These are phyloP conservation scores for Suillus subaureus DNA, from an alignment of 768 basidiomycete species.

Conservation along the genomic window DNA sequence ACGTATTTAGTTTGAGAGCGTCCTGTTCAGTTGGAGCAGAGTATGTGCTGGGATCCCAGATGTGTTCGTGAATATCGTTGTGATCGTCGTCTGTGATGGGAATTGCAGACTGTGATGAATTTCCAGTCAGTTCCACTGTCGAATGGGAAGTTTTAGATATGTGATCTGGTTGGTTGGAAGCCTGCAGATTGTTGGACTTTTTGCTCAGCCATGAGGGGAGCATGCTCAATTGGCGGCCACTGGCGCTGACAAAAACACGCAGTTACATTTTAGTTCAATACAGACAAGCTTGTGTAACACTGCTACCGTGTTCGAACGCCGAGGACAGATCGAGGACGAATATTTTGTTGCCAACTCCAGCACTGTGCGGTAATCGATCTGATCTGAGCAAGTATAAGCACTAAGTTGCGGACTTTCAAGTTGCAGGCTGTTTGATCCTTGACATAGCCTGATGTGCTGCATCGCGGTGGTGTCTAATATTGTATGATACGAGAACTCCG, in stretches of 20 bases:
- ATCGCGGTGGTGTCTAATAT: background rate
- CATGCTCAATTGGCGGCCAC: conserved; percentile 18
- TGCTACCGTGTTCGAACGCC: background rate
- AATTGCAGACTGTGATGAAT: conserved; percentile 20
- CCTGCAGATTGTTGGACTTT: conserved; percentile 23
- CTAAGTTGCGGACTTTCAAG: background rate
- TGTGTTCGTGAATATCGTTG: conserved; percentile 23
- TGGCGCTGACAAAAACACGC: background rate
- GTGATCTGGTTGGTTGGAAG: conserved; percentile 6
- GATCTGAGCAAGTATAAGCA: background rate
- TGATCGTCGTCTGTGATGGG: conserved; percentile 19
- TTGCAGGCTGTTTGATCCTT: background rate
- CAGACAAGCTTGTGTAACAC: background rate
- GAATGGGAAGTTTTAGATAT: conserved; percentile 13
- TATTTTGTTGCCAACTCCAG: background rate
- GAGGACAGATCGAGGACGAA: background rate
- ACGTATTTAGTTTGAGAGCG: conserved; percentile 15
- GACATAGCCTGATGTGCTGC: background rate
- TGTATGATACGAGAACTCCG: background rate
- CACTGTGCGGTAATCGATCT: background rate
- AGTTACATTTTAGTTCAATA: background rate
- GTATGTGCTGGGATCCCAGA: conserved; percentile 29
- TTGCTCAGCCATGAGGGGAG: conserved; percentile 34
- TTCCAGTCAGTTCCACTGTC: conserved; percentile 21
- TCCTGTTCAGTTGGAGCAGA: conserved; percentile 17